Conservation (phyloP, 1,139 yeast genomes). For the Debaryomycetaceae sp. region DNA sequence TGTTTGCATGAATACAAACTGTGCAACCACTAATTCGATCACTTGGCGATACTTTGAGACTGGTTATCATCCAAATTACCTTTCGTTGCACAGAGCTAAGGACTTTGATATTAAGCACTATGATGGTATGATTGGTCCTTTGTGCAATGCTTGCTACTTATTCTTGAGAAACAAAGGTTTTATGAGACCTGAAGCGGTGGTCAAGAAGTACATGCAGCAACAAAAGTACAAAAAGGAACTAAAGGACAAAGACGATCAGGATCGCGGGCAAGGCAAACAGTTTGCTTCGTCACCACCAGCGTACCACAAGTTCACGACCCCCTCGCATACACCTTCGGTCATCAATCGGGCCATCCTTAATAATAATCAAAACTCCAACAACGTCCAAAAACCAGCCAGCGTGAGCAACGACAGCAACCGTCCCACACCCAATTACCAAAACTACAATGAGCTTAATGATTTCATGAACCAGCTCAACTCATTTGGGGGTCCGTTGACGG, state of each 20-base stretch:
- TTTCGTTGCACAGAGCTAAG: slow-evolving; percentile 34
- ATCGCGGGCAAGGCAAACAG: slow-evolving; percentile 1
- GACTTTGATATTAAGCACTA: slow-evolving; percentile 39
- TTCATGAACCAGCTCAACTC: slow-evolving; percentile 45
- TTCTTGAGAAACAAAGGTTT: slow-evolving; percentile 48
- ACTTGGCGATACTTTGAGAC: slow-evolving; percentile 48
- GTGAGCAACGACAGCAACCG: slow-evolving; percentile 10
- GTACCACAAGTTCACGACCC: slow-evolving; percentile 33
- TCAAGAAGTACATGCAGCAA: slow-evolving; percentile 44
- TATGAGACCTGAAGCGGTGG: slow-evolving; percentile 48
- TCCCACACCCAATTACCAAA: slow-evolving; percentile 20
- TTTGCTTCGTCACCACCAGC: slow-evolving; percentile 17
- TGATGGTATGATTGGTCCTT: slow-evolving; percentile 49
- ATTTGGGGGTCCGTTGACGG: slow-evolving; percentile 52
- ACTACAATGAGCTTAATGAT: slow-evolving; percentile 40
- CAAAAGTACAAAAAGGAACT: slow-evolving; percentile 37
- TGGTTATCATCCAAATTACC: slow-evolving; percentile 36
- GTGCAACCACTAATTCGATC: slow-evolving; percentile 37
- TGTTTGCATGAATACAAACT: slow-evolving; percentile 40
- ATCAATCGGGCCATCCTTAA: slow-evolving; percentile 40
- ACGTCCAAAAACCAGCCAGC: too few species aligned
- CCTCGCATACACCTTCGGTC: slow-evolving; percentile 43
- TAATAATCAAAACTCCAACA: slow-evolving; percentile 9
- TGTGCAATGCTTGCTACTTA: slow-evolving; percentile 48
- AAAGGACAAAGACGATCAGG: slow-evolving; percentile 22